Evolutionary conservation across 2,329 filamentous ascomycete species (phyloP).

Genomic region (Pleurostoma richardsiae): DNA sequence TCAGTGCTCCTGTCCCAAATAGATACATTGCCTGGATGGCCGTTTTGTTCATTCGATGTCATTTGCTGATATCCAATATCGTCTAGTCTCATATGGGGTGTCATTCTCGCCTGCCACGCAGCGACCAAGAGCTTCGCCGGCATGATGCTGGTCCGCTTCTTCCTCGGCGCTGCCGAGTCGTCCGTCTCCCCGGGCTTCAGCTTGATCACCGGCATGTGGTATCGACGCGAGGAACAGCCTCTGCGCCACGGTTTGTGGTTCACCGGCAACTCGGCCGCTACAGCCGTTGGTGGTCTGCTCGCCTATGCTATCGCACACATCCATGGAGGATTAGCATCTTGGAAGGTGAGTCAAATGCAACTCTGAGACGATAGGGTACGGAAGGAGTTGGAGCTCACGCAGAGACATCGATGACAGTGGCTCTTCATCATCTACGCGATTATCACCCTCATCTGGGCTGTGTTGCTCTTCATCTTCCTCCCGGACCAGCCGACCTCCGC

Average conservation of each 20-base stretch:
- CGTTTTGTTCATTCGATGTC: not conserved
- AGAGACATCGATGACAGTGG: conserved; percentile 9
- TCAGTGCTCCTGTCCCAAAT: not conserved
- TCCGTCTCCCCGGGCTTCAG: conserved; percentile 2
- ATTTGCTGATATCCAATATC: not conserved
- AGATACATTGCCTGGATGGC: not conserved
- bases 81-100: conserved; percentile 7
- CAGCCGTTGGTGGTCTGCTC: conserved; percentile 2
- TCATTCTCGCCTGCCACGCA: conserved; percentile 1
- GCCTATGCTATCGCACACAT: conserved; percentile 1
- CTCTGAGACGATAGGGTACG: too few species aligned
- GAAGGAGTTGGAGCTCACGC: not conserved
- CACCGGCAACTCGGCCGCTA: conserved; percentile 13
- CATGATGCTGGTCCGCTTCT: conserved; percentile 1
- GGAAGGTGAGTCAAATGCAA: not conserved
- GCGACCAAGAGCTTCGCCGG: conserved; percentile 4
- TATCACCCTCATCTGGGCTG: conserved; percentile 23
- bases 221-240: conserved; percentile 10
- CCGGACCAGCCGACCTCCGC: conserved; percentile 16
- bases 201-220: conserved; percentile 9
- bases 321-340: not conserved
- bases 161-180: conserved; percentile 4
- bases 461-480: conserved; percentile 12
- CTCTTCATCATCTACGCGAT: conserved; percentile 29
- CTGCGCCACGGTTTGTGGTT: conserved; percentile 13